Percentiles rank a stretch among this genome's conserved stretches.
These are phyloP conservation scores for Cutaneotrichosporon cyanovorans DNA, from an alignment of 1,284 basidiomycete species.

Conservation along the genomic window DNA sequence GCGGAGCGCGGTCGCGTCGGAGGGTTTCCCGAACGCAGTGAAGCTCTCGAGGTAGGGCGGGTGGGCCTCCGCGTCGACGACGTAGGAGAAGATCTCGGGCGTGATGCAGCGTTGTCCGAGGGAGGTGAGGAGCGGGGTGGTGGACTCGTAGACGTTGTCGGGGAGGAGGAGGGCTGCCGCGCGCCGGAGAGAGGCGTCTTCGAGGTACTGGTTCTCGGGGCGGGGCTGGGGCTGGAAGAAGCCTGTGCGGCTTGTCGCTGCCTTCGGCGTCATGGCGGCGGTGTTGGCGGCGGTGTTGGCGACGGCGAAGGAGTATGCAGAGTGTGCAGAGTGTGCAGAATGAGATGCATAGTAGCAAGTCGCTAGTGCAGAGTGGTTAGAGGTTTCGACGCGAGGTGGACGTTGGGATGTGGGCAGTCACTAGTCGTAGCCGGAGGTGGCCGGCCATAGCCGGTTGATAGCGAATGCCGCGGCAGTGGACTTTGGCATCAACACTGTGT, in stretches of 20 bases:
- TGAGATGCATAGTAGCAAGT: too few species aligned
- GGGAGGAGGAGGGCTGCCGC: slow-evolving; percentile 7
- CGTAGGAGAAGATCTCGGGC: background rate
- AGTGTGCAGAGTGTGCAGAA: too few species aligned
- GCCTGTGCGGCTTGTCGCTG: slow-evolving; percentile 4
- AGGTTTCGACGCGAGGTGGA: too few species aligned
- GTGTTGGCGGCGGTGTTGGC: background rate
- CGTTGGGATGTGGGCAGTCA: too few species aligned
- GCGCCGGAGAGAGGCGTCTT: slow-evolving; percentile 10
- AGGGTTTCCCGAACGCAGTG: slow-evolving; percentile 9
- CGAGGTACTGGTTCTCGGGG: slow-evolving; percentile 6
- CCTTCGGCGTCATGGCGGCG: background rate
- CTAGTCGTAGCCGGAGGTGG: too few species aligned
- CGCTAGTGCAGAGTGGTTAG: too few species aligned
- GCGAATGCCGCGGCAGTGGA: too few species aligned
- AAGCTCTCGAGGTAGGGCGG: slow-evolving; percentile 11
- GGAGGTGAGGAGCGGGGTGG: background rate
- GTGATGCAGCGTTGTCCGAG: slow-evolving; percentile 8
- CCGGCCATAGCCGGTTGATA: too few species aligned
- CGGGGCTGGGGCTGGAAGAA: slow-evolving; percentile 12
- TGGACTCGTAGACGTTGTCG: background rate
- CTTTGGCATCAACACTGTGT: too few species aligned
- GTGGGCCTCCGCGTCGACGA: slow-evolving; percentile 16
- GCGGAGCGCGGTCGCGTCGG: slow-evolving; percentile 8
- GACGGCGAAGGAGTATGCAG: too few species aligned